Evolutionary conservation across 768 basidiomycete species (phyloP), one percentile per base, ranked within the genome.

Genomic region (Russula lepida): DNA sequence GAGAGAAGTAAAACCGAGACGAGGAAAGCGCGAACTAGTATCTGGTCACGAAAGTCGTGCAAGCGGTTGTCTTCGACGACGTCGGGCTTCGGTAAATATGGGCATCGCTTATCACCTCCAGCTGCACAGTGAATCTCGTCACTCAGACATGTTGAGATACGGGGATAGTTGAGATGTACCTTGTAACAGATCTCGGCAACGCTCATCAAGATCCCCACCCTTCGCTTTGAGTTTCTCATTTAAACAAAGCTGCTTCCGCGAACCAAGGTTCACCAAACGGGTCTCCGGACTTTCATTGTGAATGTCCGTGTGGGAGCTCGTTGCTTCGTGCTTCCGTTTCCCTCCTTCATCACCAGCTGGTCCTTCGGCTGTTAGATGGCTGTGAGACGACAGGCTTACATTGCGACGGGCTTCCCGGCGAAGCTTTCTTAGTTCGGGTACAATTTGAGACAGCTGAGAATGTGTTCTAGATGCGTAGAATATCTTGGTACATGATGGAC

Each of bases 381-480:
- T 8, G 21, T 37, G 28, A n/a, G 33, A 13, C n/a, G 52, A 48
- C 25, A 7, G 13, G 8, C 4, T 39, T 37, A 21, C 11, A 54
- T 49, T 47, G 23, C 32, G 46, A 47, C 28, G 43, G 11, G 43
- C 19, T 39, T 64, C 62, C 70, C 94, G 71, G 63, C 78, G 78
- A n/a, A 95, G 81, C 67, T 84, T 88, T 43, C 76, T 79, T 11
- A 98, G 77, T 69, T 99, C 97, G 4, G 88, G 86, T 19, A 94
- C 78, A 4, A 98, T 79, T 71, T 99, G 95, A 2, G 93, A 79
- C 4, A 99, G 81, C 69, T 99, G 95, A 1, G 95, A 95, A 73
- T 99, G 95, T 0, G 95, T 99, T 33, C 95, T 80, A 0, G 97
- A 98, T 0, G 95, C 89, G 69, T 95, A 97, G 71, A 84, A 97